Percentiles rank a stretch among this genome's conserved stretches.
Conservation (phyloP, 352 stramenopile species). For the Phytopythium aichiense region DNA sequence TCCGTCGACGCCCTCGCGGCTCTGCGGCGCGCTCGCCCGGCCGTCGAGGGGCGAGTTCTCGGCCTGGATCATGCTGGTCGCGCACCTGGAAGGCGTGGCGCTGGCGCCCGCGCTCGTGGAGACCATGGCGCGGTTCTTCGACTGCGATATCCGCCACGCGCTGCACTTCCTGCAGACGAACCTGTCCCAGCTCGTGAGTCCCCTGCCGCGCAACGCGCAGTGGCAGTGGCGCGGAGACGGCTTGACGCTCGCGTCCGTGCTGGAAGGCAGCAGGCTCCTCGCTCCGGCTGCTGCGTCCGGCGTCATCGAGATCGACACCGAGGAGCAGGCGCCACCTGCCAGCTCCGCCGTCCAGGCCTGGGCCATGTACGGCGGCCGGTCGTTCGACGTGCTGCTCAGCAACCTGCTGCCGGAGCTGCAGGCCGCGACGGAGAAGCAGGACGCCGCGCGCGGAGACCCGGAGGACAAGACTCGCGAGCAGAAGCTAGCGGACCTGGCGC, state of each 20-base stretch:
- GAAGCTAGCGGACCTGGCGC: slow-evolving; percentile 27
- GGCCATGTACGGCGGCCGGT: slow-evolving; percentile 34
- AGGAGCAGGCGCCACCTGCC: neutral
- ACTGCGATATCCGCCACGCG: slow-evolving; percentile 61
- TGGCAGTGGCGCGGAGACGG: slow-evolving; percentile 13
- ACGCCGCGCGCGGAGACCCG: slow-evolving; percentile 1
- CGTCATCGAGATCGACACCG: neutral
- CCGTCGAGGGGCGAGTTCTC: slow-evolving; percentile 59
- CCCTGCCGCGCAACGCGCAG: slow-evolving; percentile 7
- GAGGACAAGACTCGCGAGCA: slow-evolving; percentile 39
- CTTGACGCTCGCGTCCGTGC: neutral
- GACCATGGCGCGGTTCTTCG: slow-evolving; percentile 46
- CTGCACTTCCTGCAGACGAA: slow-evolving; percentile 70
- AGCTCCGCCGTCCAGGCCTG: slow-evolving; percentile 32
- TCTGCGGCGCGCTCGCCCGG: slow-evolving; percentile 33
- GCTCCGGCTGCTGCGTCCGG: neutral
- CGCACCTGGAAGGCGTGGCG: slow-evolving; percentile 47
- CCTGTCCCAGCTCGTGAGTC: slow-evolving; percentile 16
- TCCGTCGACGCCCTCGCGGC: slow-evolving; percentile 35
- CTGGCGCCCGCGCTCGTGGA: slow-evolving; percentile 29
- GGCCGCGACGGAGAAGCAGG: slow-evolving; percentile 10
- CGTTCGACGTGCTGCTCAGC: slow-evolving; percentile 57
- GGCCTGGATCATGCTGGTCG: slow-evolving; percentile 60
- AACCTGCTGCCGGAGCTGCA: slow-evolving; percentile 49
- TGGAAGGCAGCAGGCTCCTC: neutral